Base-by-base conservation (phyloP, 108 stramenopile species). In the Cylindrotheca closterium region DNA sequence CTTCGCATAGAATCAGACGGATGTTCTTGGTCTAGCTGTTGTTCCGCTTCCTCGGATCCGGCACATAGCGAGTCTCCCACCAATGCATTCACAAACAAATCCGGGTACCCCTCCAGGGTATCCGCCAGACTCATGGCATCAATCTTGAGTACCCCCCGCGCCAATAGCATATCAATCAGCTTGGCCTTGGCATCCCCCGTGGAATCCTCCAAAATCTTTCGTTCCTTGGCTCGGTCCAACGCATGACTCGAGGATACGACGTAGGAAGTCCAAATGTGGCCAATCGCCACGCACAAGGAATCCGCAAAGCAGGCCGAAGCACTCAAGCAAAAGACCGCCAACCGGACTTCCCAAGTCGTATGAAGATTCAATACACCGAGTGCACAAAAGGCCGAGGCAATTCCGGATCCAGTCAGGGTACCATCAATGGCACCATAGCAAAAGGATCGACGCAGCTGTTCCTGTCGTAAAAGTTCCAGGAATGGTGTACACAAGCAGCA, bases 71-170 rank as follows among this genome's bases (percentile, higher is more conserved):
- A 57, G 33, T 85, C 86, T 26, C 88, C 85, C n/a, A 86, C 70
- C 30, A 93, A 48, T 2, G 85, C 79, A 59, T 68, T 76, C n/a
- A 86, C 79, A 60, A 89, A 90, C 47, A 93, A 27, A 45, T 90
- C 88, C 15, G 88, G 88, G 62, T 93, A 93, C 8, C 92, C 88
- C 59, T 87, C 92, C 54, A 93, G 55, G 3, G 87, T 88, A 72
- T 93, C 85, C 27, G 88, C 92, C 33, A 93, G 69, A 58, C 81
- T 85, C 78, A 88, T 86, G 49, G 92, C 92, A 79, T 93, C 92
- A 63, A 90, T 93, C 55, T 90, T 89, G 23, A 93, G 67, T 86
- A 93, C 86, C 1, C 88, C 92, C 17, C 75, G 26, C 32, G 57
- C 61, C 47, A 93, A 60, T 8, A 93, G 55, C 47, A 77, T 73